Conservation (phyloP, 1,139 yeast species). For the Barnettozyma hawaiiensis region DNA sequence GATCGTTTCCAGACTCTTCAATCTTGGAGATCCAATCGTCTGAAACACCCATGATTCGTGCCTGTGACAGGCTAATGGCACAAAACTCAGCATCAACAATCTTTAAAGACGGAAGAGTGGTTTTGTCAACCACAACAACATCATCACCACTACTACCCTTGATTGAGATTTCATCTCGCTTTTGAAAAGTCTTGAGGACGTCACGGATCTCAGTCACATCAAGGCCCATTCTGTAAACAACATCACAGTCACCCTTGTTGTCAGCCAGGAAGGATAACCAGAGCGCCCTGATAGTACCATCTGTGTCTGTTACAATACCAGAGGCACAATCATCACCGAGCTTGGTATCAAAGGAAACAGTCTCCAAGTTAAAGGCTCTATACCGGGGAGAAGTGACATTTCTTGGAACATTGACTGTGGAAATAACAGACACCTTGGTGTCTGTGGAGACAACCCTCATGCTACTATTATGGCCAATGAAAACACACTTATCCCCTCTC, state of each 20-base stretch:
- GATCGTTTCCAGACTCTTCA: conserved; percentile 55
- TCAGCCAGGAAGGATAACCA: conserved; percentile 86
- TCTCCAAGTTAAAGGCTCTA: conserved; percentile 80
- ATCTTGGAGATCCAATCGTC: conserved; percentile 73
- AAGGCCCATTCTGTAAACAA: conserved; percentile 72
- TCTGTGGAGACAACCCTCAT: conserved; percentile 69
- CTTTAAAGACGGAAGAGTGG: conserved; percentile 43
- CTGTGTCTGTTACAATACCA: conserved; percentile 73
- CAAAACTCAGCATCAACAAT: conserved; percentile 78
- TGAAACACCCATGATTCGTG: conserved; percentile 80
- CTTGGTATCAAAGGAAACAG: conserved; percentile 68
- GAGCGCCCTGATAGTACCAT: conserved; percentile 75
- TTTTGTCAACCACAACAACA: conserved; percentile 7
- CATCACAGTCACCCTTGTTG: conserved; percentile 48
- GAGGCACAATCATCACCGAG: conserved; percentile 71
- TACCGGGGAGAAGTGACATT: conserved; percentile 69
- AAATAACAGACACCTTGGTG: conserved; percentile 70
- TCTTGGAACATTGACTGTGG: conserved; percentile 70
- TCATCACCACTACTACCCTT: conserved; percentile 1
- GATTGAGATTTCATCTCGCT: conserved; percentile 33
- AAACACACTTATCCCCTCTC: conserved; percentile 70
- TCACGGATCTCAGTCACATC: conserved; percentile 59
- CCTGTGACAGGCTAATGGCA: conserved; percentile 64
- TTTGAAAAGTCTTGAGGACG: conserved; percentile 51
- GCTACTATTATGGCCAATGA: conserved; percentile 74